Conservation (phyloP, 2,329 filamentous ascomycete species). For the Colletotrichum zoysiae region DNA sequence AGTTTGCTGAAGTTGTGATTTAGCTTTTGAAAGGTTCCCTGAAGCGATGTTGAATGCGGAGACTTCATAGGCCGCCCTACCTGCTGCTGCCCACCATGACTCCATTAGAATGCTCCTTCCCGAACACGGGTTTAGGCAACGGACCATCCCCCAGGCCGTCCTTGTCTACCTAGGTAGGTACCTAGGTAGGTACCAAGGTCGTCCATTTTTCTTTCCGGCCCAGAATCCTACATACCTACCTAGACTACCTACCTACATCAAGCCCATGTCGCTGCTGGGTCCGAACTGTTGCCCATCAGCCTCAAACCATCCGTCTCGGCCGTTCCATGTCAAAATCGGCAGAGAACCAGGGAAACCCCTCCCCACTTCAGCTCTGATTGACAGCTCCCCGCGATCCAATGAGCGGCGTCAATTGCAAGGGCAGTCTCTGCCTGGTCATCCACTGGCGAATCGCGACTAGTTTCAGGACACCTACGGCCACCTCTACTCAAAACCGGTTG, state of each 20-base stretch:
- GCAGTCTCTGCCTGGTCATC: constrained; percentile 15
- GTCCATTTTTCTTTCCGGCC: no score
- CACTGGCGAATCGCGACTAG: constrained; percentile 29
- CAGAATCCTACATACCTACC: not conserved
- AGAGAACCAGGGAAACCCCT: not conserved
- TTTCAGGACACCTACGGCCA: constrained; percentile 35
- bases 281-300: constrained; percentile 23
- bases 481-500: constrained; percentile 23
- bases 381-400: constrained; percentile 29
- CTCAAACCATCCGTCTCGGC: constrained; percentile 1
- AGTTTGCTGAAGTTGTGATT: not conserved
- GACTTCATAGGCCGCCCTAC: not conserved
- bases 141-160: constrained; percentile 10
- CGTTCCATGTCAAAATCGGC: constrained; percentile 2
- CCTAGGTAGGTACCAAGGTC: not conserved
- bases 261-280: constrained; percentile 4
- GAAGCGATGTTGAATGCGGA: not conserved
- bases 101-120: not conserved
- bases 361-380: constrained; percentile 17
- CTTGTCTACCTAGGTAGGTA: constrained; percentile 4
- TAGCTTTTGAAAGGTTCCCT: not conserved
- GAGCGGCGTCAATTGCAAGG: constrained; percentile 30
- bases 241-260: not conserved
- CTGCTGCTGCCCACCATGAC: not conserved
- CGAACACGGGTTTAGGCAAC: not conserved